Percentiles rank a stretch among this genome's conserved stretches.
Conservation (phyloP, 495 filamentous ascomycete genomes). For the Aspergillus funiculosus region DNA sequence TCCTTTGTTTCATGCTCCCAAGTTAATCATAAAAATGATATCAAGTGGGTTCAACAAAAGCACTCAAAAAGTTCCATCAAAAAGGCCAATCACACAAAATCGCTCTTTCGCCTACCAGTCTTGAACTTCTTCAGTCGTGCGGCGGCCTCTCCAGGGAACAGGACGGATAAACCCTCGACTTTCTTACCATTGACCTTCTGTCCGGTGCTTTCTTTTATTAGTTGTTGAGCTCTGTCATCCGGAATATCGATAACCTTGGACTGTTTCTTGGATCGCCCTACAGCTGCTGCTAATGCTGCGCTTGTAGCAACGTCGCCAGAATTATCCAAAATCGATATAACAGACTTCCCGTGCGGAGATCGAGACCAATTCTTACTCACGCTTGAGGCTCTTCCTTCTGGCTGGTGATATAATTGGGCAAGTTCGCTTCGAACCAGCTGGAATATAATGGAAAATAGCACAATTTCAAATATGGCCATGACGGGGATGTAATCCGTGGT, state of each 20-base stretch:
- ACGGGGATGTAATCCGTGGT: constrained; percentile 3
- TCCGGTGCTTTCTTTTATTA: neutral
- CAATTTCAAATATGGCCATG: constrained; percentile 7
- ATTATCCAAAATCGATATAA: neutral
- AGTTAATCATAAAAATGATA: no score
- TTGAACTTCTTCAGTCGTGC: constrained; percentile 7
- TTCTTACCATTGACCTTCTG: neutral
- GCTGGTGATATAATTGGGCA: neutral
- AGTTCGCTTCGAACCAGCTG: constrained; percentile 9
- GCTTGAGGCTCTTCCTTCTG: no score
- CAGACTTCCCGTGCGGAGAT: neutral
- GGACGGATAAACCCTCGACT: neutral
- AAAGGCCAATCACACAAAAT: constrained; percentile 10
- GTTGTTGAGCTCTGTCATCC: constrained; percentile 2
- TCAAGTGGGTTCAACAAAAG: no score
- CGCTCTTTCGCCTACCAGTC: constrained; percentile 9
- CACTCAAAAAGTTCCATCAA: no score
- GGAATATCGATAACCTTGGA: constrained; percentile 6
- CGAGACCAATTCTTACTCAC: neutral
- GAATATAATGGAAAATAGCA: constrained; percentile 6
- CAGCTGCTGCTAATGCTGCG: neutral
- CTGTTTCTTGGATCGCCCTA: neutral
- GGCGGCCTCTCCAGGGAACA: constrained; percentile 3
- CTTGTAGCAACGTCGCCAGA: neutral
- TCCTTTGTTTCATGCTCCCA: no score